Base-by-base conservation (phyloP, 352 stramenopile species). In the Pythium biforme region DNA sequence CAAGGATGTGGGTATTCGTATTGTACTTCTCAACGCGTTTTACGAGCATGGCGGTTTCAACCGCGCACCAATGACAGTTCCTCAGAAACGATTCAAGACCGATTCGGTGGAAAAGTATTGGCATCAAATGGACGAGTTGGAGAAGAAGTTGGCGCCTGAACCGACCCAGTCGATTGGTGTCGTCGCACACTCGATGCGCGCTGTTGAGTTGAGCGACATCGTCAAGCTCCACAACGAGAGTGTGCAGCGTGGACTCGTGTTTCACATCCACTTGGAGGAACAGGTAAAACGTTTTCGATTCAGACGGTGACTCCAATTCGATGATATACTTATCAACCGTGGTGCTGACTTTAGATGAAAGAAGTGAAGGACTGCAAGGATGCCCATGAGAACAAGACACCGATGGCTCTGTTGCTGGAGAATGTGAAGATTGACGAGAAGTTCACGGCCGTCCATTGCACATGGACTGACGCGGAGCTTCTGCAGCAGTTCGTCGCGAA, bases 381-480 rank as follows among this genome's bases (percentile, higher is more conserved):
- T 47, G 69, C 77, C 1, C 65, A 89, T 51, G 49, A 72, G 14
- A 74, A 76, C 54, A 73, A 85, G 45, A 81, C 83, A 5, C 80
- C 83, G 0, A 92, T 92, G 83, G 75, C 56, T 7, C 27, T 92
- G 57, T 56, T 92, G 48, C 60, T 92, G 3, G 72, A 86, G 49
- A 87, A 88, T 34, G 55, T 89, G 17, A 74, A 78, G 63, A 79
- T 90, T 51, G 79, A 90, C 41, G 65, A 83, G 23, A 89, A 89
- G 63, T 88, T 89, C 58, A 92, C 83, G 20, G 83, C 83, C 14
- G 83, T 92, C 20, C 83, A 92, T 56, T 90, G 80, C 67, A 90
- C 80, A 5, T 89, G 81, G 78, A 92, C 83, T 2, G 69, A 88
- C 26, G 68, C 74, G 12, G 72, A 80, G 0, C 67, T 83, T 25